These are phyloP conservation scores for Elsinoe batatas DNA, from an alignment of 2,329 filamentous ascomycete genomes.

Conservation along the genomic window DNA sequence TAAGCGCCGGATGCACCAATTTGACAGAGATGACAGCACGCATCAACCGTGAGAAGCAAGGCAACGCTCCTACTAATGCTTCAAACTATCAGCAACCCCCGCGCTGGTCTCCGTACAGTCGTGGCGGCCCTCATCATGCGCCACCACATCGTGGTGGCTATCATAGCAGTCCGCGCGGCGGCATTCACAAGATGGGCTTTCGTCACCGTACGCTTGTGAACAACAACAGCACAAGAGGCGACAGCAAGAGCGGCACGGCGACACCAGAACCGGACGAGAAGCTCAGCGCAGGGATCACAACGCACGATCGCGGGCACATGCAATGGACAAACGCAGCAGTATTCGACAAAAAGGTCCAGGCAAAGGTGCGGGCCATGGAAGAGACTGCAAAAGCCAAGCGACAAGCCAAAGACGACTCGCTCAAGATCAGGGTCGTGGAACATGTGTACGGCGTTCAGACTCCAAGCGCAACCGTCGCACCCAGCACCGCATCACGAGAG, in stretches of 20 bases:
- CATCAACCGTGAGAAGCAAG: conserved; percentile 16
- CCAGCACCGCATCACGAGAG: conserved; percentile 37
- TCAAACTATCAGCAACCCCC: not conserved
- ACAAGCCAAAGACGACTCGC: conserved; percentile 43
- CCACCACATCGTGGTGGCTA: not conserved
- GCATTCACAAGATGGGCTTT: conserved; percentile 11
- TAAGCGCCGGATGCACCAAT: not conserved
- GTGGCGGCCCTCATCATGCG: not conserved
- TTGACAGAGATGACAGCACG: conserved; percentile 13
- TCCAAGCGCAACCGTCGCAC: conserved; percentile 15
- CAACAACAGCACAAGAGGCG: conserved; percentile 8
- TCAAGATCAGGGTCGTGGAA: conserved; percentile 49
- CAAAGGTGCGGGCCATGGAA: conserved; percentile 60
- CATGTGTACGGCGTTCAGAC: conserved; percentile 30
- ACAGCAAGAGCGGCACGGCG: conserved; percentile 6
- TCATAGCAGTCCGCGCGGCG: not conserved
- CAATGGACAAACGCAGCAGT: conserved; percentile 75
- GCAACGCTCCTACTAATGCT: not conserved
- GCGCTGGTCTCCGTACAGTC: conserved; percentile 16
- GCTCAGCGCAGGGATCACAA: conserved; percentile 13
- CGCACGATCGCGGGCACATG: conserved; percentile 17
- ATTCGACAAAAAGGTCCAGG: conserved; percentile 63
- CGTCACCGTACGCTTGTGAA: conserved; percentile 16
- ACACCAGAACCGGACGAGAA: conserved; percentile 9
- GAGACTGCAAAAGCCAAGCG: conserved; percentile 53